A percentile compares a stretch with the other conserved stretches of the same genome.
Conservation (phyloP, 2,329 filamentous ascomycete species). For the Fusarium incarnatum region DNA sequence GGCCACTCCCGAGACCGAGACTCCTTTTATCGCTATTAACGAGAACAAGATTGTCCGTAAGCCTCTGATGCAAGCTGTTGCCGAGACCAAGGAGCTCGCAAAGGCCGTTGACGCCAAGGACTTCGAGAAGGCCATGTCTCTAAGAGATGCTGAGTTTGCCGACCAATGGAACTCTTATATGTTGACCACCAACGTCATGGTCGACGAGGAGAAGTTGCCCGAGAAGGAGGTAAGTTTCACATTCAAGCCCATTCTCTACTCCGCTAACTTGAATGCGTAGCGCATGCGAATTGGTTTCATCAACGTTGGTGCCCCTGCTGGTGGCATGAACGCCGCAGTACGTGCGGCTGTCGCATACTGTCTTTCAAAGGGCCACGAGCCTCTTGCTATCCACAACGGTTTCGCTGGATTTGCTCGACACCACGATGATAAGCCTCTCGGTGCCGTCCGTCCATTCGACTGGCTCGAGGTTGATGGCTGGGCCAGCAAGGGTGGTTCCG, state of each 20-base stretch:
- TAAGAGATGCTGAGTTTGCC: conserved; percentile 92
- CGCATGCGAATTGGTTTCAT: conserved; percentile 95
- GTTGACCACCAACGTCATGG: conserved; percentile 86
- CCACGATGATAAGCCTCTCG: conserved; percentile 82
- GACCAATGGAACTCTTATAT: conserved; percentile 93
- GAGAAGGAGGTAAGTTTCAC: conserved; percentile 71
- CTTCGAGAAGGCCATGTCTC: conserved; percentile 86
- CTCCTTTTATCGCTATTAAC: conserved; percentile 93
- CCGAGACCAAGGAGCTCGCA: conserved; percentile 85
- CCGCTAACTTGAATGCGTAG: conserved; percentile 58
- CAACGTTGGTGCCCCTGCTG: conserved; percentile 94
- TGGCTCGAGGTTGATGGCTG: conserved; percentile 97
- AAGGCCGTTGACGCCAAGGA: conserved; percentile 85
- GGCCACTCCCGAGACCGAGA: conserved; percentile 87
- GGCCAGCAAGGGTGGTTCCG: conserved; percentile 96
- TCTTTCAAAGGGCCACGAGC: conserved; percentile 88
- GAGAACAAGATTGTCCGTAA: conserved; percentile 98
- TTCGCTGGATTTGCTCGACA: conserved; percentile 95
- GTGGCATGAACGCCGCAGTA: conserved; percentile 98
- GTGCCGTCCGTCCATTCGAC: conserved; percentile 84
- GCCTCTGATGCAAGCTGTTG: conserved; percentile 88
- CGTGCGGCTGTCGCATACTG: conserved; percentile 95
- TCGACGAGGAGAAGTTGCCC: conserved; percentile 74
- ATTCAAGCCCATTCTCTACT: neutral
- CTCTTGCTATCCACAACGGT: conserved; percentile 93